phyloP scores from a whole-genome alignment of 306 rosid species.

The Cicer judaicum region DNA sequence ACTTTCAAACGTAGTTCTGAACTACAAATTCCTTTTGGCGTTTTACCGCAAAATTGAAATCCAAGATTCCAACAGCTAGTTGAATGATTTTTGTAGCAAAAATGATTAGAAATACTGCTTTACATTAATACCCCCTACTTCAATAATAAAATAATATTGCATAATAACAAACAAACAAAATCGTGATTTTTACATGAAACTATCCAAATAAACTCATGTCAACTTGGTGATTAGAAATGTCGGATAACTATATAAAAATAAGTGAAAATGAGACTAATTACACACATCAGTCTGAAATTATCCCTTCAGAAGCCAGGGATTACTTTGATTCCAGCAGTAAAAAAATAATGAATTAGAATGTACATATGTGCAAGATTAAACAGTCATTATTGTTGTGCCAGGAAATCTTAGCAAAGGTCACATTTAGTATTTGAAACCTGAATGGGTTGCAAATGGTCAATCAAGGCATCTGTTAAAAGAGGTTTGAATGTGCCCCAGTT shows the following conservation, averaged over 20 bases:
- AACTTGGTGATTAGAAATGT: not conserved
- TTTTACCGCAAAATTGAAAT: not conserved
- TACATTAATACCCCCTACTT: slow-evolving; percentile 7
- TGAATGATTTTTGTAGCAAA: not conserved
- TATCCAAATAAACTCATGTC: slow-evolving; percentile 7
- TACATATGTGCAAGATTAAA: slow-evolving; percentile 16
- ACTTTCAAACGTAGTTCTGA: not conserved
- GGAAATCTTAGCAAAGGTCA: slow-evolving; percentile 37
- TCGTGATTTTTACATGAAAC: not conserved
- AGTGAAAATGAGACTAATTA: not conserved
- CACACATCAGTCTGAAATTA: not conserved
- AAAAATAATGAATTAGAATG: slow-evolving; percentile 32
- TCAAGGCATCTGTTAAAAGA: slow-evolving; percentile 73
- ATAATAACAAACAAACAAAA: not conserved
- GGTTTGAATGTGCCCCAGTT: slow-evolving; percentile 90
- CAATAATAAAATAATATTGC: not conserved
- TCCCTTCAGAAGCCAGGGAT: not conserved
- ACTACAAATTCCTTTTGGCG: not conserved
- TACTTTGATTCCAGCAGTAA: not conserved
- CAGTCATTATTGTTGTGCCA: slow-evolving; percentile 28
- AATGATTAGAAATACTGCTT: not conserved
- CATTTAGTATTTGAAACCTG: slow-evolving; percentile 63
- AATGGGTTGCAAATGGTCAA: slow-evolving; percentile 85
- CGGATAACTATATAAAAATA: not conserved
- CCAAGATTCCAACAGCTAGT: not conserved